phyloP scores from a whole-genome alignment of 2,329 filamentous ascomycete species.

The Parafenestella ontariensis region DNA sequence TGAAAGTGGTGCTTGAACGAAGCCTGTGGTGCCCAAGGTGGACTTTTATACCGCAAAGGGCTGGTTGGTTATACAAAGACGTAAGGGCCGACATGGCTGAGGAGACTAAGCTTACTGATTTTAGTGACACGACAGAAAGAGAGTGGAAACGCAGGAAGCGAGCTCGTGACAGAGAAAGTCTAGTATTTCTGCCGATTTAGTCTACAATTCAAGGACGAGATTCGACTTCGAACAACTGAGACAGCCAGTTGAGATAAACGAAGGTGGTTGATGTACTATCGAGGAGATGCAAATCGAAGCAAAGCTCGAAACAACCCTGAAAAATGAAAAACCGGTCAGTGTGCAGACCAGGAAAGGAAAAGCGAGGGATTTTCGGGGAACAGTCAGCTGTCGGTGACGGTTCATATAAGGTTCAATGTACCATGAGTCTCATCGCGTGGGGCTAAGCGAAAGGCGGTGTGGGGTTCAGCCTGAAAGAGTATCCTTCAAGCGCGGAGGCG shows the following conservation, averaged over 20 bases:
- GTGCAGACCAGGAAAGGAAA: conserved; percentile 4
- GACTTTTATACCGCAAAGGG: conserved; percentile 21
- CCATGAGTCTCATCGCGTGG: conserved; percentile 39
- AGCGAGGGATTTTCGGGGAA: conserved; percentile 12
- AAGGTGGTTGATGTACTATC: conserved; percentile 8
- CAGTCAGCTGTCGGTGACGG: conserved; percentile 11
- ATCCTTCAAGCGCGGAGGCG: conserved; percentile 36
- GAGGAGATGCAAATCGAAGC: conserved; percentile 3
- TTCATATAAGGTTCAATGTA: conserved; percentile 33
- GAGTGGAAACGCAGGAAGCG: conserved; percentile 13
- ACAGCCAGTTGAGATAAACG: conserved; percentile 6
- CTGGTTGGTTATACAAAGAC: conserved; percentile 34
- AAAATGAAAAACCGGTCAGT: conserved; percentile 6
- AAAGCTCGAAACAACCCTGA: conserved; percentile 6
- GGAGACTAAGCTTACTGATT: conserved; percentile 39
- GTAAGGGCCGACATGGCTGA: conserved; percentile 25
- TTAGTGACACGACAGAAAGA: conserved; percentile 26
- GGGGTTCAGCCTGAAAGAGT: conserved; percentile 38
- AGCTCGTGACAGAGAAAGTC: conserved; percentile 16
- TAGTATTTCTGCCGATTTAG: conserved; percentile 8
- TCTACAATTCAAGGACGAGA: conserved; percentile 8
- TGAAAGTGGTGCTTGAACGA: conserved; percentile 9
- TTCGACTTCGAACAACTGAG: conserved; percentile 5
- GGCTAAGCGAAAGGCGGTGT: conserved; percentile 42
- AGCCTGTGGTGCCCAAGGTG: conserved; percentile 10